phyloP scores from a whole-genome alignment of 1,284 basidiomycete genomes.

The Farysia itapuensis region DNA sequence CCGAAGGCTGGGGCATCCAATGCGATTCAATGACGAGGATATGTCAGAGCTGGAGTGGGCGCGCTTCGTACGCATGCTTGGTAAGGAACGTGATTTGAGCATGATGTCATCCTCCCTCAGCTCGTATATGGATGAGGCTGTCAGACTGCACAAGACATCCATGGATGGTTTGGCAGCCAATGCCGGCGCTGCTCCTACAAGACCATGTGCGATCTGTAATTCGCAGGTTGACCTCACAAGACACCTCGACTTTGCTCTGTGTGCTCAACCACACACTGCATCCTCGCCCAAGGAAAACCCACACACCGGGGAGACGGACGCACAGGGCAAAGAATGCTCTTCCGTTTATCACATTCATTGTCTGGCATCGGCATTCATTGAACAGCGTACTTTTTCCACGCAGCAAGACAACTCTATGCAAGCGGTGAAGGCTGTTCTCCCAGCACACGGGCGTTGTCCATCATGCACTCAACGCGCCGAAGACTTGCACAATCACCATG shows the following conservation, averaged over 20 bases:
- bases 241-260: constrained; percentile 20
- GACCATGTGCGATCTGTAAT: constrained; percentile 11
- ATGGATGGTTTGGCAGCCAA: constrained; percentile 19
- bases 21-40: constrained; percentile 22
- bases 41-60: constrained; percentile 25
- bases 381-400: neutral
- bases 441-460: constrained; percentile 37
- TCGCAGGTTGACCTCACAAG: constrained; percentile 13
- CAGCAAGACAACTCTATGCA: neutral
- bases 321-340: constrained; percentile 61
- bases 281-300: neutral
- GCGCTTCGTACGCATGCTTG: constrained; percentile 3
- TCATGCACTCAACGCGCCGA: neutral
- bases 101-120: constrained; percentile 3
- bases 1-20: constrained; percentile 2
- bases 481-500: neutral
- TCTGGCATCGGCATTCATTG: constrained; percentile 69
- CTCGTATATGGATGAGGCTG: constrained; percentile 20
- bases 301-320: neutral
- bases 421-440: too few species aligned
- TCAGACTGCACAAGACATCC: constrained; percentile 13
- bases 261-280: constrained; percentile 2
- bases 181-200: neutral
- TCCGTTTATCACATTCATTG: constrained; percentile 72
- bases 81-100: neutral